phyloP scores from a whole-genome alignment of 2,329 filamentous ascomycete species.

The Hawksworthiomyces lignivorus region DNA sequence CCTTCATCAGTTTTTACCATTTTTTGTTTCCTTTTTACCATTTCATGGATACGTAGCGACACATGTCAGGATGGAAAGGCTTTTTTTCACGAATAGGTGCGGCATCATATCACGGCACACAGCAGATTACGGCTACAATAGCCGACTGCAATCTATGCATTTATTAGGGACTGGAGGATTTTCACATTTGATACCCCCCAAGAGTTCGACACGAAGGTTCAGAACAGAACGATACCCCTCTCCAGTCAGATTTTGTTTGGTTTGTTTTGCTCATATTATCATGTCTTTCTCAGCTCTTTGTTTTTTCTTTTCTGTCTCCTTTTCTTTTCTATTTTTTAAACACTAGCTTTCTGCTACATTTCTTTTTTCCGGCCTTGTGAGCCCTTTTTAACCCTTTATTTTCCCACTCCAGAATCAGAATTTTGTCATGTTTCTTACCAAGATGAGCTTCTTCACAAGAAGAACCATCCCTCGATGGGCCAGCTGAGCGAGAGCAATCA shows the following conservation, averaged over 20 bases:
- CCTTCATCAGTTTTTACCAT: not conserved
- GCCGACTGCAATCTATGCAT: slow-evolving; percentile 6
- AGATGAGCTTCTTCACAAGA: too few species aligned
- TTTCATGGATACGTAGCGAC: not conserved
- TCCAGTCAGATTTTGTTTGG: slow-evolving; percentile 11
- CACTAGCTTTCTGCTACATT: not conserved
- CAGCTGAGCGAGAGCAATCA: too few species aligned
- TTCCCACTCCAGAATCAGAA: too few species aligned
- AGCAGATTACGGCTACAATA: not conserved
- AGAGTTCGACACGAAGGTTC: slow-evolving; percentile 7
- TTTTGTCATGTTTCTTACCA: too few species aligned
- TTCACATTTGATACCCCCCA: slow-evolving; percentile 15
- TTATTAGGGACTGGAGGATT: slow-evolving; percentile 11
- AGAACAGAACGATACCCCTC: slow-evolving; percentile 16
- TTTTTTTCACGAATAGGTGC: not conserved
- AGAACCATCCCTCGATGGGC: too few species aligned
- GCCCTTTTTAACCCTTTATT: too few species aligned
- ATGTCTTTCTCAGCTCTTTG: not conserved
- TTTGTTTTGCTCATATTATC: too few species aligned
- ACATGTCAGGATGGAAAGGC: slow-evolving; percentile 2
- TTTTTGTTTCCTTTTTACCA: not conserved
- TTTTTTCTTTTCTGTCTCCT: not conserved
- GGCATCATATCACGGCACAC: slow-evolving; percentile 9
- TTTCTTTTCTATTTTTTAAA: not conserved
- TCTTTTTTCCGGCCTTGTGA: too few species aligned